Evolutionary conservation across 2,329 filamentous ascomycete genomes (phyloP), one percentile per base, ranked within the genome.

Genomic region (Aspergillus sp.): DNA sequence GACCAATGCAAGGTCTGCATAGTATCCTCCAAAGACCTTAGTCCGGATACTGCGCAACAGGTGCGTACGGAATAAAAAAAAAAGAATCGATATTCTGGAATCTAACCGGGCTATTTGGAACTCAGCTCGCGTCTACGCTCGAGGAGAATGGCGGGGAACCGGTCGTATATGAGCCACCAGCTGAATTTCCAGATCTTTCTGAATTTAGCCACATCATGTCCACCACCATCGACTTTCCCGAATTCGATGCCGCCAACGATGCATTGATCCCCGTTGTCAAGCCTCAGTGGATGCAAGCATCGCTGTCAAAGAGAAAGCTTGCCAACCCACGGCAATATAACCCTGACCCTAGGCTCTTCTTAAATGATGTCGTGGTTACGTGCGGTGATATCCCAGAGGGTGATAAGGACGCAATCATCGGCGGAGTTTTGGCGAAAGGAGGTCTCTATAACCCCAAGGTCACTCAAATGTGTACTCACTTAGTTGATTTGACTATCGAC

Each of bases 341-440:
- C 46, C 95, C 95, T 1, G 95, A 99, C 68, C 93, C 93, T 2
- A 85, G 89, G 58, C 86, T 96, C 71, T 95, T 97, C 72, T 90
- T 99, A 75, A 90, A 90, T 52, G 88, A 91, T 65, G 89, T 98
- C 43, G 84, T 90, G 27, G 82, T 97, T 17, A 89, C 88, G 33
- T 96, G 90, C 69, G 91, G 88, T 47, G 90, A 95, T 67, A 85
- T 99, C 47, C 95, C 95, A 0, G 80, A 86, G 37, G 89, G 86
- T 37, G 95, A 99, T 74, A 90, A 92, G 71, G 93, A 98, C 76
- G 90, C 92, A 11, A 97, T 99, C 56, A 86, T 90, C 40, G 95
- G 93, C 11, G 93, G 91, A 1, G 90, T 93, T 2, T 79, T 96
- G 68, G 93, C 95, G 0, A 86, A 97, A 77, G 95, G 95, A 21